phyloP scores from a whole-genome alignment of 768 basidiomycete species.

The Tricholoma saponaceum region DNA sequence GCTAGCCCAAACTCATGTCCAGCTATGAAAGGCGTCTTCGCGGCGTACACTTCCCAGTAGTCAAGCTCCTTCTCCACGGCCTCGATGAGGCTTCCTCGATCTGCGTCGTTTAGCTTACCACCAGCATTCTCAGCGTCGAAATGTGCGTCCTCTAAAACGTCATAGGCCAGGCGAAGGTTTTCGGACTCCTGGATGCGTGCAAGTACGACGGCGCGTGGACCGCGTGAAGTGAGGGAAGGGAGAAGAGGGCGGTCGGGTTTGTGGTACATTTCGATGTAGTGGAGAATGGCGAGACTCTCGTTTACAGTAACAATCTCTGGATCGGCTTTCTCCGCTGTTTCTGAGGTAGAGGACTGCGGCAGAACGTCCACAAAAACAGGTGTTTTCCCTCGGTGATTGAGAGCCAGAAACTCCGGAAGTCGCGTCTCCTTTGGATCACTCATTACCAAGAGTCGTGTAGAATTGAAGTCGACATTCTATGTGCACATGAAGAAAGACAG shows the following conservation, averaged over 20 bases:
- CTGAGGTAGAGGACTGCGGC: neutral
- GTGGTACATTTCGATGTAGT: constrained; percentile 24
- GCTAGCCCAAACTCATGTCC: constrained; percentile 21
- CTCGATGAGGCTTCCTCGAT: constrained; percentile 13
- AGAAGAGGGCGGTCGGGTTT: constrained; percentile 15
- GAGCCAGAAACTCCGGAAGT: constrained; percentile 19
- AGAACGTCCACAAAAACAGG: constrained; percentile 20
- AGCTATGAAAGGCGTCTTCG: constrained; percentile 17
- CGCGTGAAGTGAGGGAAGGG: constrained; percentile 15
- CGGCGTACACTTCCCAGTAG: constrained; percentile 22
- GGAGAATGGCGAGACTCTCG: constrained; percentile 26
- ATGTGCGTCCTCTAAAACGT: constrained; percentile 23
- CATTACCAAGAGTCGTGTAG: constrained; percentile 22
- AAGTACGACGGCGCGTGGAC: constrained; percentile 14
- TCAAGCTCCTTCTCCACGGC: constrained; percentile 20
- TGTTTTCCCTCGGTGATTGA: constrained; percentile 26
- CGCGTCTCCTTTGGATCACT: constrained; percentile 22
- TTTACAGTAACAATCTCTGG: constrained; percentile 15
- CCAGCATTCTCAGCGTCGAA: constrained; percentile 15
- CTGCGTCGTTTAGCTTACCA: constrained; percentile 5
- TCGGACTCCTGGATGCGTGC: constrained; percentile 24
- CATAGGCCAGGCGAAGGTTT: constrained; percentile 22
- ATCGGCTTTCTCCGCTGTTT: neutral
- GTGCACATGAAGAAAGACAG: neutral
- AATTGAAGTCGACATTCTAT: constrained; percentile 17